Base-by-base conservation (phyloP, 1,284 basidiomycete species). In the Wolfiporia cocos region DNA sequence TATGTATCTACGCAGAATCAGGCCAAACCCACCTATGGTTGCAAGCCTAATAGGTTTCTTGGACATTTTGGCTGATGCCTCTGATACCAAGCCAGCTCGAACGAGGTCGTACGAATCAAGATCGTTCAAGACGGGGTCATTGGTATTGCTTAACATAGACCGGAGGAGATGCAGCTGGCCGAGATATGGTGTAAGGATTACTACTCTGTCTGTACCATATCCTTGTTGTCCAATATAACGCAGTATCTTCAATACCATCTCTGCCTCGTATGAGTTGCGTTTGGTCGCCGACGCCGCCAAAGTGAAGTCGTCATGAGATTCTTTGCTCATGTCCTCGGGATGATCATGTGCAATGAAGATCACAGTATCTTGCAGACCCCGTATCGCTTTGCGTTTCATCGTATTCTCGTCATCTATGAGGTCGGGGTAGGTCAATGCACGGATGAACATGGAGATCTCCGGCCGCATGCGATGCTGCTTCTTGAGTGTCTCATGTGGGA, bases 391-490 rank as follows among this genome's bases (percentile, higher is more conserved):
- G 3, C 81, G 70, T 37, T 64, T 63, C 28, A 50, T 41, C 0
- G 81, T 84, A 2, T 44, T 58, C 0, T 66, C 51, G 2, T 76
- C 76, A 49, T 84, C 80, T 1, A 65, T 41, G 15, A 84, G 72
- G 21, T 80, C 75, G 0, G 77, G 78, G 49, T 84, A 84, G 0
- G 81, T 83, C 18, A 84, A 63, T 9, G 63, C 51, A 15, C 81
- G 70, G 24, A 84, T 66, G 24, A 82, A 64, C 0, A 65, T 49
- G 4, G 81, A 79, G 10, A 84, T 83, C 49, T 84, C 81, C 0
- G 81, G 81, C 1, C 81, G 66, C 81, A 84, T 84, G 5, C 81
- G 72, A 51, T 84, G 81, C 46, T 84, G 81, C 34, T 68, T 55
- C 2, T 54, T 53, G n/a, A 84, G 64, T 0, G 69, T 76, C 41